Conservation (phyloP, 2,329 filamentous ascomycete species). For the Nannizziopsis arthrosporioides region DNA sequence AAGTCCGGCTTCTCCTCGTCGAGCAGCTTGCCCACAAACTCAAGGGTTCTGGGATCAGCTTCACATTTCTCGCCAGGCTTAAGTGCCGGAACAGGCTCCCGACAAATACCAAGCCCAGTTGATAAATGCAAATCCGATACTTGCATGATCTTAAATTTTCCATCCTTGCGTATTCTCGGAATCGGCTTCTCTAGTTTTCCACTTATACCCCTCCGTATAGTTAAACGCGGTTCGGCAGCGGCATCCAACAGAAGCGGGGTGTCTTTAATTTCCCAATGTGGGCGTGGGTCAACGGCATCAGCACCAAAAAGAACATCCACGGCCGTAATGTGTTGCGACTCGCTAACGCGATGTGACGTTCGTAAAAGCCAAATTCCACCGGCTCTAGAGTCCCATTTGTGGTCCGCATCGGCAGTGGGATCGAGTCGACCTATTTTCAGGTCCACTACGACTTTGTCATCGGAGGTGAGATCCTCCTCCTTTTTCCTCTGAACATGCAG, state of each 20-base stretch:
- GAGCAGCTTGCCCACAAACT: slow-evolving; percentile 71
- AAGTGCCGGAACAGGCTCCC: slow-evolving; percentile 68
- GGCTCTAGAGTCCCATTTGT: slow-evolving; percentile 64
- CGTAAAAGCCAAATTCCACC: slow-evolving; percentile 74
- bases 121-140: slow-evolving; percentile 88
- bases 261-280: slow-evolving; percentile 70
- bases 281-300: slow-evolving; percentile 79
- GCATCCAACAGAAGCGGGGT: slow-evolving; percentile 56
- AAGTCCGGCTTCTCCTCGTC: slow-evolving; percentile 91
- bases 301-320: slow-evolving; percentile 81
- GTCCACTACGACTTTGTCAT: slow-evolving; percentile 71
- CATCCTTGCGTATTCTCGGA: slow-evolving; percentile 72
- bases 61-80: slow-evolving; percentile 65
- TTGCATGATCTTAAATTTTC: slow-evolving; percentile 95
- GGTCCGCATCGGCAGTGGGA: slow-evolving; percentile 48
- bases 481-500: slow-evolving; percentile 72
- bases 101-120: slow-evolving; percentile 73
- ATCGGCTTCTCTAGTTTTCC: slow-evolving; percentile 55
- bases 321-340: slow-evolving; percentile 65
- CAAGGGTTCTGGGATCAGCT: slow-evolving; percentile 79
- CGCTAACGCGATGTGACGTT: slow-evolving; percentile 60
- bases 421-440: slow-evolving; percentile 62
- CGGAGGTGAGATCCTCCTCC: slow-evolving; percentile 64
- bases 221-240: slow-evolving; percentile 60
- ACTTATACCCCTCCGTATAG: slow-evolving; percentile 60